Base-by-base conservation (phyloP, 352 stramenopile species). In the Albugo candida region DNA sequence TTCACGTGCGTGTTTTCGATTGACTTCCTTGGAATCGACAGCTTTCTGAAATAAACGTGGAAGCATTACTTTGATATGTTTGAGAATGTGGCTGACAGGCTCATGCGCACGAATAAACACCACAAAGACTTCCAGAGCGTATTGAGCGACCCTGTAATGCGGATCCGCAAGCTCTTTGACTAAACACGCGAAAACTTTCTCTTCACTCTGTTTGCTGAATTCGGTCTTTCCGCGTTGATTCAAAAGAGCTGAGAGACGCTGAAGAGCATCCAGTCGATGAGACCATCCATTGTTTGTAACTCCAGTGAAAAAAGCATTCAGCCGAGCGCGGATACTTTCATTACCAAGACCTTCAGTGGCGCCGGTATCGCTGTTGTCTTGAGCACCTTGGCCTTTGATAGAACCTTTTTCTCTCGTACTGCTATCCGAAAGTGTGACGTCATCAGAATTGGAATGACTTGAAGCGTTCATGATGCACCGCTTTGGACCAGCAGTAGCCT, bases 131-230 rank as follows among this genome's bases (percentile, higher is more conserved):
- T 72, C 74, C 2, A 87, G 54, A n/a, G 76, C 67, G 14, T 62
- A 59, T 38, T 87, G 77, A 2, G 69, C 67, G 1, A 91, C 72
- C 1, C 77, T 70, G 47, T 87, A 85, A 24, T 91, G 77, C 14
- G 61, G 49, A 39, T 91, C 77, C 10, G 56, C 66, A 17, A 91
- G 44, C 53, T 83, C 70, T 14, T 77, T 70, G 18, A 86, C 63
- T 14, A 81, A 72, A 0, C 57, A 59, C 0, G 46, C 35, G 13
- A 83, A 39, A 20, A 83, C 65, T 5, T 65, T 64, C n/a, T 67
- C 69, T 39, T 85, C 70, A 27, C 81, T 48, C 34, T 76, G 78
- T 49, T 18, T 39, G 60, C 1, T 62, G 63, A 37, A 81, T 68
- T 38, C 56, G 64, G 36, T 81, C 60, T 11, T 24, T 43, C 8